phyloP scores from a whole-genome alignment of 2,329 filamentous ascomycete genomes.

The Clonostachys chloroleuca region DNA sequence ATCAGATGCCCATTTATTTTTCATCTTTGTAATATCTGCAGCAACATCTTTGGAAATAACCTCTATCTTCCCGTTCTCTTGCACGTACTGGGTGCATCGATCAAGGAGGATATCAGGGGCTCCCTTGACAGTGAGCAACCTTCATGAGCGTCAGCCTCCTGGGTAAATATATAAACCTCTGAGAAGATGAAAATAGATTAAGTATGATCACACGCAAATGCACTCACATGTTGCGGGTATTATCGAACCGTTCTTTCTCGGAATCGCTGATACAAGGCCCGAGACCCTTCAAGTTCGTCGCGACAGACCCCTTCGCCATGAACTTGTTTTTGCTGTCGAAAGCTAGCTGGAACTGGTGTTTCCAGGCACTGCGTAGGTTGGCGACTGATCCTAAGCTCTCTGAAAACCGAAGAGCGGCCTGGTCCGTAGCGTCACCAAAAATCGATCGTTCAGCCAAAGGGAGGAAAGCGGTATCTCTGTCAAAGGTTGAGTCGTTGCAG shows the following conservation, averaged over 20 bases:
- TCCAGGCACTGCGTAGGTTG: slow-evolving; percentile 59
- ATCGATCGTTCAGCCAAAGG: slow-evolving; percentile 60
- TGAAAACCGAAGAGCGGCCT: slow-evolving; percentile 68
- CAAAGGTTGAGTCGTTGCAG: slow-evolving; percentile 74
- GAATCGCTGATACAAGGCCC: slow-evolving; percentile 27
- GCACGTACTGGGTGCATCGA: slow-evolving; percentile 55
- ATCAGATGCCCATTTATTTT: slow-evolving; percentile 64
- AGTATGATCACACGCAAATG: too few species aligned
- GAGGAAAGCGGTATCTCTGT: slow-evolving; percentile 48
- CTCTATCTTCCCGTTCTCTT: slow-evolving; percentile 46
- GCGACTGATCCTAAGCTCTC: slow-evolving; percentile 52
- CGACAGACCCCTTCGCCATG: slow-evolving; percentile 61
- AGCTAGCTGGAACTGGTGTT: slow-evolving; percentile 61
- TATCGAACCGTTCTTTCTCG: slow-evolving; percentile 29
- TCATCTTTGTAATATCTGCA: slow-evolving; percentile 49
- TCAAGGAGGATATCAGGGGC: slow-evolving; percentile 70
- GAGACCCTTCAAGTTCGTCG: slow-evolving; percentile 24
- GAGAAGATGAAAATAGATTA: too few species aligned
- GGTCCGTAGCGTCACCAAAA: slow-evolving; percentile 73
- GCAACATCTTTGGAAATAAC: slow-evolving; percentile 40
- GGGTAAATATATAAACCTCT: slow-evolving; percentile 4
- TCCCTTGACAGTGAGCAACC: slow-evolving; percentile 71
- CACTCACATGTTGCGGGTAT: slow-evolving; percentile 3
- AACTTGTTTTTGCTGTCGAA: slow-evolving; percentile 86
- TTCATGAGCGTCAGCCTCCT: slow-evolving; percentile 11